Conservation (phyloP, 768 basidiomycete genomes). For the Podaxis mareebaensis region DNA sequence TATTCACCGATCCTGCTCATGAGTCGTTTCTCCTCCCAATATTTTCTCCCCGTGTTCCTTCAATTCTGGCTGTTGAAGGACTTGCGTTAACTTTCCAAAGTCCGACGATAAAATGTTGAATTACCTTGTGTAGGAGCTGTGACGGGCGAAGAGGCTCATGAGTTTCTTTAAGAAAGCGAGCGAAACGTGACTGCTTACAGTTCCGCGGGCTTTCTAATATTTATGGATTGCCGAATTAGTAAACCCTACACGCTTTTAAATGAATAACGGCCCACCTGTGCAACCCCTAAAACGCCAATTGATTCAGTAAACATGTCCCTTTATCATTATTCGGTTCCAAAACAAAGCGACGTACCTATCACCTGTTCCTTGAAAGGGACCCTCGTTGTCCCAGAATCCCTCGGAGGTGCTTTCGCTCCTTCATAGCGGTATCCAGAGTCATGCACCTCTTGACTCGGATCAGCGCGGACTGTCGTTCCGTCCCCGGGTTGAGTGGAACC, state of each 20-base stretch:
- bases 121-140: constrained; percentile 37
- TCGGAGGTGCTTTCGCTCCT: constrained; percentile 4
- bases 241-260: neutral
- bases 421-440: neutral
- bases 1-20: constrained; percentile 27
- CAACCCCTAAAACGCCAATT: constrained; percentile 25
- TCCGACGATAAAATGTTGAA: neutral
- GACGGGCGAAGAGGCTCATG: neutral
- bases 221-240: neutral
- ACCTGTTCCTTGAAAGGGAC: constrained; percentile 62
- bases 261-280: constrained; percentile 27
- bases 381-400: constrained; percentile 22
- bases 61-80: constrained; percentile 31
- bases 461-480: constrained; percentile 30
- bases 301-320: neutral
- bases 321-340: neutral
- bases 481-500: constrained; percentile 37
- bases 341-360: constrained; percentile 39
- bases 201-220: constrained; percentile 43
- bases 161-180: neutral
- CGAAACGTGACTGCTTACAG: constrained; percentile 28
- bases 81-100: neutral
- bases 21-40: constrained; percentile 46
- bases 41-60: constrained; percentile 58
- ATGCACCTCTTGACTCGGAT: neutral